These are phyloP conservation scores for Myochromella boudieri DNA, from an alignment of 768 basidiomycete genomes.

Conservation along the genomic window DNA sequence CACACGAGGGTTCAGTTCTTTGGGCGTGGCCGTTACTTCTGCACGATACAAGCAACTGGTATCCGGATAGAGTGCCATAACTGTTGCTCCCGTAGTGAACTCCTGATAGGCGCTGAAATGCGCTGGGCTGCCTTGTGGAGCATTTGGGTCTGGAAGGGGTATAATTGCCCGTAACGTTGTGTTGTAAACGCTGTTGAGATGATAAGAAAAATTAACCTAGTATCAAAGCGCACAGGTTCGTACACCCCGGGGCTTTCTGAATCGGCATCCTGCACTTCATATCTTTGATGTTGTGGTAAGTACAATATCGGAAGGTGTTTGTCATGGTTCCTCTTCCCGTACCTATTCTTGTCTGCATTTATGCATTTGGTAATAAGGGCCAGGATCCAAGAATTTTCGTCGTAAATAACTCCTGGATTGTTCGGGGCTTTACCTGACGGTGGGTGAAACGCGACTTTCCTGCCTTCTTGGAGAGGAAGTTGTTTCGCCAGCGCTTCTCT, in stretches of 20 bases:
- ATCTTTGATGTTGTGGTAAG: conserved; percentile 39
- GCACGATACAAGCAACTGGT: conserved; percentile 91
- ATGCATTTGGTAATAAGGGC: conserved; percentile 73
- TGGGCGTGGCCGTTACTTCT: conserved; percentile 73
- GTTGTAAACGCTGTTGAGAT: conserved; percentile 54
- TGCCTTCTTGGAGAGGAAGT: conserved; percentile 66
- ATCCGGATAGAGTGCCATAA: conserved; percentile 88
- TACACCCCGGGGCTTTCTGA: conserved; percentile 78
- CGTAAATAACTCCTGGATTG: conserved; percentile 36
- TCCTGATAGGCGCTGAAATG: conserved; percentile 72
- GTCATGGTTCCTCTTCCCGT: conserved; percentile 9
- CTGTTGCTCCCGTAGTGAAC: conserved; percentile 68
- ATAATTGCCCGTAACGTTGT: conserved; percentile 73
- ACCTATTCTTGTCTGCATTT: conserved; percentile 73
- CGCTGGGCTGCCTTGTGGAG: conserved; percentile 53
- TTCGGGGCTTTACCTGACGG: conserved; percentile 53
- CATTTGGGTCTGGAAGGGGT: conserved; percentile 75
- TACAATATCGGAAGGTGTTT: not conserved
- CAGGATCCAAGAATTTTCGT: conserved; percentile 73
- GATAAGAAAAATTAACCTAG: conserved; percentile 6
- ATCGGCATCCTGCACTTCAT: conserved; percentile 88
- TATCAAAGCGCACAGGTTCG: no score
- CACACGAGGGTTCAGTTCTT: conserved; percentile 37
- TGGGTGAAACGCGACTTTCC: conserved; percentile 82
- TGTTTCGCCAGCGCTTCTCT: conserved; percentile 62